phyloP scores from a whole-genome alignment of 305 asterid genomes.

The Nicotiana rustica region DNA sequence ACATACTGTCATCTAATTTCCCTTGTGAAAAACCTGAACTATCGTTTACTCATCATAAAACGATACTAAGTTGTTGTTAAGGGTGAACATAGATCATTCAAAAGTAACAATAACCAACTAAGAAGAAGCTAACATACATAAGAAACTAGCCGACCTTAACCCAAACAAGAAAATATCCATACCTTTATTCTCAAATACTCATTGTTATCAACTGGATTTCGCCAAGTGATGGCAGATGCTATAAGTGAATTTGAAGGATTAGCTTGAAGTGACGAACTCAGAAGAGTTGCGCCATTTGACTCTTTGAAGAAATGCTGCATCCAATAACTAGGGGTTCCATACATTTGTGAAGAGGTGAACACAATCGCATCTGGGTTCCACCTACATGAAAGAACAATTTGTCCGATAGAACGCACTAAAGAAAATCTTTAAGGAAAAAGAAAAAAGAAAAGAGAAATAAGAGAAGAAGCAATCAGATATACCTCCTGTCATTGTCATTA shows the following conservation, averaged over 20 bases:
- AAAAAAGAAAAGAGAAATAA: neutral
- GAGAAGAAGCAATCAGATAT: constrained; percentile 34
- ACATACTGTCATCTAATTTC: neutral
- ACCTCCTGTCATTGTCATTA: constrained; percentile 70
- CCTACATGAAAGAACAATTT: constrained; percentile 47
- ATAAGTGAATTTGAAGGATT: constrained; percentile 57
- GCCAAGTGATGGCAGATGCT: constrained; percentile 83
- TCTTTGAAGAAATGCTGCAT: constrained; percentile 92
- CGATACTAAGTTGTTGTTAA: neutral
- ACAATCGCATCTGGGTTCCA: constrained; percentile 91
- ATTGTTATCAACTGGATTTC: constrained; percentile 52
- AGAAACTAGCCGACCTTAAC: neutral
- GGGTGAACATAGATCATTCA: neutral
- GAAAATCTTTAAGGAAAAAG: neutral
- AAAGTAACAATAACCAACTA: neutral
- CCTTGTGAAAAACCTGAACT: neutral
- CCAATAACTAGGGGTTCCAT: constrained; percentile 98
- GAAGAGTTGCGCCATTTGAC: constrained; percentile 90
- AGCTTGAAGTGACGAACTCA: constrained; percentile 60
- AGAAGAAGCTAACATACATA: constrained; percentile 1
- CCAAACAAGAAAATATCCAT: neutral
- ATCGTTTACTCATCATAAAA: neutral
- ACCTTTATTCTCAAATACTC: constrained; percentile 76
- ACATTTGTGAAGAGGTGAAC: constrained; percentile 69
- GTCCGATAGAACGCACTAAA: neutral